Base-by-base conservation (phyloP, 768 basidiomycete genomes). In the Lactarius sp. region DNA sequence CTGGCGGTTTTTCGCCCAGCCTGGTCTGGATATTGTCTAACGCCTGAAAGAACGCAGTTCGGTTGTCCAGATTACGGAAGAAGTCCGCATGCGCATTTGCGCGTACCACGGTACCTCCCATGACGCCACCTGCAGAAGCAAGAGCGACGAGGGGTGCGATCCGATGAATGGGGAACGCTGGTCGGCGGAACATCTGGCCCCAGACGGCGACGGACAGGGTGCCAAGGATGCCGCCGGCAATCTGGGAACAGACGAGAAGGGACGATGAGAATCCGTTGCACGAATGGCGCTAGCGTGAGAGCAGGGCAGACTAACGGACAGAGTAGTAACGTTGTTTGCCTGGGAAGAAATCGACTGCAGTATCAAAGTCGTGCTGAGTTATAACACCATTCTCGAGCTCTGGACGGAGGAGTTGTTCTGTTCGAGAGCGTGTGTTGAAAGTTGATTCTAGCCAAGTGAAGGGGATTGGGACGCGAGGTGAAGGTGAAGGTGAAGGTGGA, bases 331-430 rank as follows among this genome's bases (percentile, higher is more conserved):
- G 71, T 75, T 81, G 67, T 75, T 70, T 68, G 44, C 78, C 79
- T 42, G 85, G 80, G 33, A 85, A 72, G 75, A 87, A 88, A 33
- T 70, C 70, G 61, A 77, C 70, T 4, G 85, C 81, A 12, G 80
- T 71, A 0, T 86, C 77, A 71, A 81, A 87, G 76, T 89, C 87
- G 59, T 78, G 79, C 20, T 68, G 69, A 5, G 79, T 77, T 61
- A 85, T 73, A 66, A 77, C 75, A 16, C 82, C 83, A n/a, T 74
- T 70, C 39, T 84, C 80, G 54, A 78, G 77, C 66, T 85, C 79
- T 54, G 83, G 83, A 5, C 76, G 71, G 27, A 85, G 77, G 47
- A 84, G 79, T n/a, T 75, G 59, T 64, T 84, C 80, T 56, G 79
- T 73, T 14, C 67, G 68, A 14, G 73, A 22, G 56, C 76, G 78